These are phyloP conservation scores for Geranium incanum DNA, from an alignment of 441 rosid genomes.

Conservation along the genomic window DNA sequence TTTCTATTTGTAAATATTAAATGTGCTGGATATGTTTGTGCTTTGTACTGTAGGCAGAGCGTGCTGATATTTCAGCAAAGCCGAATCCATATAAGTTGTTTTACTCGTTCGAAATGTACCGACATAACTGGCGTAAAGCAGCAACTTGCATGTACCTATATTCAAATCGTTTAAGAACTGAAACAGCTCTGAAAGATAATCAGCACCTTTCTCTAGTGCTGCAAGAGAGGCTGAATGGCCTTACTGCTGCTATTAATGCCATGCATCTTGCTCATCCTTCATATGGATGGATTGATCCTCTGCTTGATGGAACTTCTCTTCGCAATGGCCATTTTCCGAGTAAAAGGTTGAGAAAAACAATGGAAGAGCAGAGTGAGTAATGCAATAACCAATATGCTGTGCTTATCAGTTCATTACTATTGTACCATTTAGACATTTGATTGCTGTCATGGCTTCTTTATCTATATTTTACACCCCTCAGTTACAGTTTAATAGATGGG, in stretches of 20 bases:
- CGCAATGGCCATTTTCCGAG: conserved; percentile 44
- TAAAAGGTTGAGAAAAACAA: conserved; percentile 66
- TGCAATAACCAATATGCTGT: conserved; percentile 10
- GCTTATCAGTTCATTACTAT: conserved; percentile 5
- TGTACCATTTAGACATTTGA: conserved; percentile 11
- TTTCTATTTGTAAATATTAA: conserved; percentile 15
- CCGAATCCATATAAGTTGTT: conserved; percentile 89
- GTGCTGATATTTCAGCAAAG: conserved; percentile 62
- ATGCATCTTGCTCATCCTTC: conserved; percentile 73
- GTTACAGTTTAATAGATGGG: conserved; percentile 1
- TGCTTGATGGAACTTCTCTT: conserved; percentile 35
- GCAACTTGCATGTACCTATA: conserved; percentile 79
- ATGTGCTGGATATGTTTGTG: conserved; percentile 17
- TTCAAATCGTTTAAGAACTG: conserved; percentile 66
- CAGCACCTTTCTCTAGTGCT: conserved; percentile 47
- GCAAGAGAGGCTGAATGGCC: conserved; percentile 86
- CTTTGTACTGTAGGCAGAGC: conserved; percentile 61
- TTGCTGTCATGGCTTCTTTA: not conserved
- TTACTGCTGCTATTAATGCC: conserved; percentile 88
- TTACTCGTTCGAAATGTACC: conserved; percentile 89
- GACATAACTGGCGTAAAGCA: conserved; percentile 90
- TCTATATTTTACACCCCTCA: not conserved
- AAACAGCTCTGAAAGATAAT: conserved; percentile 48
- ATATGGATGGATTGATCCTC: conserved; percentile 84
- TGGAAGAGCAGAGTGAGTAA: conserved; percentile 47